Evolutionary conservation across 768 basidiomycete genomes (phyloP), one percentile per base, ranked within the genome.

Genomic region (Clitopilus passeckerianus): DNA sequence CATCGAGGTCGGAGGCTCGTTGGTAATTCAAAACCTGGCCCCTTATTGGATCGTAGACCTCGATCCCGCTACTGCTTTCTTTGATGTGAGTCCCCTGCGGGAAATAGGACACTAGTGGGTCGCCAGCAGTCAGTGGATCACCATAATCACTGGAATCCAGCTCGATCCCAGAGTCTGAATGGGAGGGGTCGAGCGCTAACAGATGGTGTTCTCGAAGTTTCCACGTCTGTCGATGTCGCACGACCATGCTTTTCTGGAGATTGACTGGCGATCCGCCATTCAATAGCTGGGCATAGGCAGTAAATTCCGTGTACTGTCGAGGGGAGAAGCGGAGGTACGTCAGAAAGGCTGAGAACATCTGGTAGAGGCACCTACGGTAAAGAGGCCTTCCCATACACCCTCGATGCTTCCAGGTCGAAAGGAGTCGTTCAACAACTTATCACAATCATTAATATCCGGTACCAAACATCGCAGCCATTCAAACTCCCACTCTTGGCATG

Each of bases 191-290:
- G 15, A 61, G 53, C 63, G 69, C 61, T 5, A 77, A 50, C 14
- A 90, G 74, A 65, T 91, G 85, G 65, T 92, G 84, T 70, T 93
- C 91, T 34, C 84, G 84, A 44, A 97, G 73, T 66, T 86, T 89
- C 93, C 94, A 96, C 0, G 93, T 93, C 68, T 97, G 95, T 16
- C 84, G 86, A 70, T 98, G 94, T 64, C 89, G 84, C 0, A 89
- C 92, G 24, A 91, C 86, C 53, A 86, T 77, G 50, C 89, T 87
- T 44, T 85, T 83, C 64, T 90, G 85, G n/a, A 96, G 73, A 8
- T 81, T 76, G 0, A 80, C 70, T 3, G 91, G 89, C 4, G 83
- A 72, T 0, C 78, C 87, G 18, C 90, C 92, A 6, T 81, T 77
- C n/a, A 91, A 78, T 59, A 95, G 78, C 20, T 82, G 81, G 22